phyloP scores from a whole-genome alignment of 2,329 filamentous ascomycete species.

The Neonectria punicea region DNA sequence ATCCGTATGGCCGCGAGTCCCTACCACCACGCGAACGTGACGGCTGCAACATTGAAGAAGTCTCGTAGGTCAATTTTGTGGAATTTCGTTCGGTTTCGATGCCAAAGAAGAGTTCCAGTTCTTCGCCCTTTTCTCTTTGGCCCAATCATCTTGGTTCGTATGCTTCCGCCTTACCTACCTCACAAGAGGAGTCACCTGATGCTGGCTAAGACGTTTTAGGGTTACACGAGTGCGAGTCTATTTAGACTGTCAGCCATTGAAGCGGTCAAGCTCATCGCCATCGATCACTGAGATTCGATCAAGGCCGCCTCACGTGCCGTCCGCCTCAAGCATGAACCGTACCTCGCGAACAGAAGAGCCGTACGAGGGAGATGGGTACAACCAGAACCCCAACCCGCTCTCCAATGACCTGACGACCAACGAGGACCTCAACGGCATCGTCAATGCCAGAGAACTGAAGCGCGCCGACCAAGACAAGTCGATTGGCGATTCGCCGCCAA shows the following conservation, averaged over 20 bases:
- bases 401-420: slow-evolving; percentile 31
- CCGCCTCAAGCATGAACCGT: slow-evolving; percentile 26
- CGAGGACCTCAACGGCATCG: slow-evolving; percentile 26
- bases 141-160: not conserved
- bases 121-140: not conserved
- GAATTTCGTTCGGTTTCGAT: not conserved
- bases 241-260: not conserved
- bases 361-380: slow-evolving; percentile 28
- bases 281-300: not conserved
- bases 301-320: not conserved
- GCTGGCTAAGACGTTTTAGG: not conserved
- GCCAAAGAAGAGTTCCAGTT: not conserved
- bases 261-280: not conserved
- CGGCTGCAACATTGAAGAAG: not conserved
- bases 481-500: slow-evolving; percentile 7
- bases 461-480: slow-evolving; percentile 13
- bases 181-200: not conserved
- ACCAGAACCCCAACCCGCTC: slow-evolving; percentile 29
- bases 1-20: not conserved
- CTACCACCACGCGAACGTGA: too few relatives aligned
- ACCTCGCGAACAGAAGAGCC: slow-evolving; percentile 34
- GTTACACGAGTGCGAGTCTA: not conserved
- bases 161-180: not conserved
- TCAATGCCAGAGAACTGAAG: slow-evolving; percentile 17
- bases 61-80: not conserved